phyloP scores from a whole-genome alignment of 2,329 filamentous ascomycete genomes.

The Dothiorella sarmentorum region DNA sequence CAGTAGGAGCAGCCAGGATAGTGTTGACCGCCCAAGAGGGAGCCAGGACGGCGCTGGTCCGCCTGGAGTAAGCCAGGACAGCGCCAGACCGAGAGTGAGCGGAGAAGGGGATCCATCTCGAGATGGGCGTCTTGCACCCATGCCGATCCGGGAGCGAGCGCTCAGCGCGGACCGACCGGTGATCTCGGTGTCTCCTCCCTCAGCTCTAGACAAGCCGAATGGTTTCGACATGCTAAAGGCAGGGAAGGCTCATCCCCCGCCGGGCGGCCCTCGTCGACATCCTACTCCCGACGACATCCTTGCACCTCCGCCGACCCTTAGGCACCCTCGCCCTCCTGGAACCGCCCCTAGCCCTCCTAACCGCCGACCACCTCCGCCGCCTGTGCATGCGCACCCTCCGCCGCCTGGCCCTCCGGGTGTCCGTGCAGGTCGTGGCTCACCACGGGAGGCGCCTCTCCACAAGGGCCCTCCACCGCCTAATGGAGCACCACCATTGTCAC shows the following conservation, averaged over 20 bases:
- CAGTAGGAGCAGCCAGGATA: slow-evolving; percentile 11
- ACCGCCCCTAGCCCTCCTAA: not conserved
- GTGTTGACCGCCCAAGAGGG: not conserved
- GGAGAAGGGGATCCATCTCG: not conserved
- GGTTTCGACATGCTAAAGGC: not conserved
- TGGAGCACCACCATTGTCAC: slow-evolving; percentile 21
- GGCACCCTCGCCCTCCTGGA: not conserved
- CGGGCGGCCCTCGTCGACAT: not conserved
- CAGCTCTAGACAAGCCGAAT: not conserved
- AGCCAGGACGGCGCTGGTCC: not conserved
- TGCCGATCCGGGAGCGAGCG: slow-evolving; percentile 13
- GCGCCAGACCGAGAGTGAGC: not conserved
- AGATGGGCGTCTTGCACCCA: slow-evolving; percentile 3
- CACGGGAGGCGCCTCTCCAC: not conserved
- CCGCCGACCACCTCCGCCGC: slow-evolving; percentile 10
- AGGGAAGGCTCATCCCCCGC: not conserved
- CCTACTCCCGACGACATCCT: slow-evolving; percentile 2
- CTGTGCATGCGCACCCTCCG: not conserved
- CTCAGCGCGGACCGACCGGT: slow-evolving; percentile 1
- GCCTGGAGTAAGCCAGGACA: not conserved
- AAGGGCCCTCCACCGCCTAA: not conserved
- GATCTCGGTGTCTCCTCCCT: slow-evolving; percentile 15
- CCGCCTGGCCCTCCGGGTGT: not conserved
- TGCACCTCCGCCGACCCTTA: slow-evolving; percentile 3
- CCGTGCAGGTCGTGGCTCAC: slow-evolving; percentile 7